Evolutionary conservation across 2,329 filamentous ascomycete species (phyloP).

Genomic region (Diaporthe helianthi): DNA sequence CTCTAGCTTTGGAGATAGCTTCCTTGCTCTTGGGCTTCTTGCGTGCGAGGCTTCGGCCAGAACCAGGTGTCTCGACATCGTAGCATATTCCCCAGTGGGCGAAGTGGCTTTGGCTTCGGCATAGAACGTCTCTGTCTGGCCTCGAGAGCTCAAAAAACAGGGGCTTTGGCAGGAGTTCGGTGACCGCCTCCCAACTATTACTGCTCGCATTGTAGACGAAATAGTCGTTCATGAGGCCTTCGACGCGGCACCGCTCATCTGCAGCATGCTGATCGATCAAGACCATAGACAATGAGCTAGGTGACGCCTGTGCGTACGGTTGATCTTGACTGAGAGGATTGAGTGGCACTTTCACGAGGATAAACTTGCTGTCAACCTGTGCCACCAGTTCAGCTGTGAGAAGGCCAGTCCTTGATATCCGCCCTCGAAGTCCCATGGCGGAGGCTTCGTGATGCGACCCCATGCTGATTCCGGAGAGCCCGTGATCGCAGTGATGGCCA

Average conservation of each 20-base stretch:
- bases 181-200: slow-evolving; percentile 38
- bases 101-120: slow-evolving; percentile 63
- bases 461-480: not conserved
- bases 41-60: not conserved
- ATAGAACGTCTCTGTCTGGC: slow-evolving; percentile 67
- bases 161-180: slow-evolving; percentile 55
- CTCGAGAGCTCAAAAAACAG: slow-evolving; percentile 70
- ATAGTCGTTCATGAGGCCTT: slow-evolving; percentile 68
- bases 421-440: slow-evolving; percentile 44
- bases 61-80: slow-evolving; percentile 41
- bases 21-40: not conserved
- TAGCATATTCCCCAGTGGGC: slow-evolving; percentile 77
- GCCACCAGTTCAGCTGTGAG: slow-evolving; percentile 69
- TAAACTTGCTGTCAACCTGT: slow-evolving; percentile 91
- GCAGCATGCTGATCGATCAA: slow-evolving; percentile 94
- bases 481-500: slow-evolving; percentile 27
- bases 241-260: slow-evolving; percentile 85
- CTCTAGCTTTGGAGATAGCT: slow-evolving; percentile 35
- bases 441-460: slow-evolving; percentile 36
- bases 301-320: slow-evolving; percentile 24
- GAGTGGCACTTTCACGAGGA: slow-evolving; percentile 68
- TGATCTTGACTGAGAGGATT: slow-evolving; percentile 29
- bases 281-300: slow-evolving; percentile 58
- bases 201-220: slow-evolving; percentile 44
- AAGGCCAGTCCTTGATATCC: slow-evolving; percentile 69